These are phyloP conservation scores for Yarrowia divulgata DNA, from an alignment of 805 yeast genomes.

Conservation along the genomic window DNA sequence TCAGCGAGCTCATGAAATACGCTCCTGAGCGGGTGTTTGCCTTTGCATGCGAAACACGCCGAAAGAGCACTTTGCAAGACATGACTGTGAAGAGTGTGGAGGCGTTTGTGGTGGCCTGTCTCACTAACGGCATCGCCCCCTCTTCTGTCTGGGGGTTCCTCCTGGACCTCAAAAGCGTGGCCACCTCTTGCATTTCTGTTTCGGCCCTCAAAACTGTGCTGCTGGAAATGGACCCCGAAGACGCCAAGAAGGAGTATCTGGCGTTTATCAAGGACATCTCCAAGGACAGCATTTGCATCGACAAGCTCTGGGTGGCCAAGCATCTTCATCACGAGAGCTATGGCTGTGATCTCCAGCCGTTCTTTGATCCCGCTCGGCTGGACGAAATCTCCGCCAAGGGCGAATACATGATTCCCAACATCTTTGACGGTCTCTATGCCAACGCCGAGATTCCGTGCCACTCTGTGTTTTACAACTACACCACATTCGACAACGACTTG, in stretches of 20 bases:
- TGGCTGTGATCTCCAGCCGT: constrained; percentile 12
- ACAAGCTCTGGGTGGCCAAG: constrained; percentile 25
- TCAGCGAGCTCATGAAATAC: not conserved
- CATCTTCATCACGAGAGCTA: constrained; percentile 2
- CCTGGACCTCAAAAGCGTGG: constrained; percentile 1
- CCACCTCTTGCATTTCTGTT: constrained; percentile 15
- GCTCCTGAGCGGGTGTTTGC: constrained; percentile 10
- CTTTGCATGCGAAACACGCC: not conserved
- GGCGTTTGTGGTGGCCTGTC: constrained; percentile 10
- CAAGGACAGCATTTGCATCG: not conserved
- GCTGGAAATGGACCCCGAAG: constrained; percentile 1
- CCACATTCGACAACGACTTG: constrained; percentile 12
- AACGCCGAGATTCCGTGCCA: constrained; percentile 12
- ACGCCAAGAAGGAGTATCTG: constrained; percentile 8
- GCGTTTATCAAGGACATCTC: not conserved
- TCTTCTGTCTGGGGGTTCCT: not conserved
- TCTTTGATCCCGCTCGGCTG: constrained; percentile 7
- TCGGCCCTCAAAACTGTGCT: constrained; percentile 16
- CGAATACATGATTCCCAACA: constrained; percentile 22
- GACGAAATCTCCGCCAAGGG: constrained; percentile 11
- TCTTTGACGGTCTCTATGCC: constrained; percentile 20
- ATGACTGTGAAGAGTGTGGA: constrained; percentile 2
- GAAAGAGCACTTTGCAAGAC: constrained; percentile 1
- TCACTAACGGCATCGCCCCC: not conserved
- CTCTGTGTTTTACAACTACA: constrained; percentile 26